Percentiles rank a stretch among this genome's conserved stretches.
phyloP scores from a whole-genome alignment of 805 yeast genomes.

The Blastobotrys robertii region DNA sequence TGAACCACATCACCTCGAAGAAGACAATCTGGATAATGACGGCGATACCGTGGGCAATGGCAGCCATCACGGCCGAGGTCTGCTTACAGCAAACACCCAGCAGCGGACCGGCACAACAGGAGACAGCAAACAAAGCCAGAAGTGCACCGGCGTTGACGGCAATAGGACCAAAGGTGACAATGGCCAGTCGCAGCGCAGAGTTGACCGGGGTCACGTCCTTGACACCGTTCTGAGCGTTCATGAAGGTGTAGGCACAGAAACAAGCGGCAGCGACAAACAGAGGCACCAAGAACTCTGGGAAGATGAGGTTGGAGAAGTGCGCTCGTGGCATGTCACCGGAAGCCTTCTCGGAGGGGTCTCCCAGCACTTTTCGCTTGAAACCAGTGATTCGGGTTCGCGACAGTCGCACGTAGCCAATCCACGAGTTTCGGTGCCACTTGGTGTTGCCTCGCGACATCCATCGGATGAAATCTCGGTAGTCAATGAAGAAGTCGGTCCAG shows the following conservation, averaged over 20 bases:
- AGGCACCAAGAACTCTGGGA: slow-evolving; percentile 75
- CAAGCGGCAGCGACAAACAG: slow-evolving; percentile 57
- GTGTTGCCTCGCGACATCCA: slow-evolving; percentile 69
- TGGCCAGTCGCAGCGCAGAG: slow-evolving; percentile 50
- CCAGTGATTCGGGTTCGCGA: slow-evolving; percentile 79
- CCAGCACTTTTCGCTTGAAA: slow-evolving; percentile 51
- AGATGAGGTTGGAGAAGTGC: slow-evolving; percentile 62
- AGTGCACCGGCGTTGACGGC: slow-evolving; percentile 82
- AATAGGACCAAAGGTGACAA: slow-evolving; percentile 76
- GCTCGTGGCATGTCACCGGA: slow-evolving; percentile 66
- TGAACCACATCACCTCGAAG: slow-evolving; percentile 94
- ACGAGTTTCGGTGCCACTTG: slow-evolving; percentile 45
- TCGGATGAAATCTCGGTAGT: slow-evolving; percentile 69
- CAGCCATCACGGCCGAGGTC: slow-evolving; percentile 94
- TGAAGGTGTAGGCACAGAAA: slow-evolving; percentile 64
- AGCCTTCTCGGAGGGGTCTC: slow-evolving; percentile 46
- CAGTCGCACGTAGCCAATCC: slow-evolving; percentile 56
- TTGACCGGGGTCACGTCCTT: slow-evolving; percentile 34
- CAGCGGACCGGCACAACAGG: slow-evolving; percentile 97
- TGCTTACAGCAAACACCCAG: slow-evolving; percentile 92
- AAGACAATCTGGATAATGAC: slow-evolving; percentile 78
- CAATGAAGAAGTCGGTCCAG: slow-evolving; percentile 80
- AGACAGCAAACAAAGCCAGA: slow-evolving; percentile 63
- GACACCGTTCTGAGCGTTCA: slow-evolving; percentile 85
- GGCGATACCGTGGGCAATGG: slow-evolving; percentile 90